A percentile compares a stretch with the other conserved stretches of the same genome.
These are phyloP conservation scores for Exserohilum turcica DNA, from an alignment of 2,329 filamentous ascomycete genomes.

Conservation along the genomic window DNA sequence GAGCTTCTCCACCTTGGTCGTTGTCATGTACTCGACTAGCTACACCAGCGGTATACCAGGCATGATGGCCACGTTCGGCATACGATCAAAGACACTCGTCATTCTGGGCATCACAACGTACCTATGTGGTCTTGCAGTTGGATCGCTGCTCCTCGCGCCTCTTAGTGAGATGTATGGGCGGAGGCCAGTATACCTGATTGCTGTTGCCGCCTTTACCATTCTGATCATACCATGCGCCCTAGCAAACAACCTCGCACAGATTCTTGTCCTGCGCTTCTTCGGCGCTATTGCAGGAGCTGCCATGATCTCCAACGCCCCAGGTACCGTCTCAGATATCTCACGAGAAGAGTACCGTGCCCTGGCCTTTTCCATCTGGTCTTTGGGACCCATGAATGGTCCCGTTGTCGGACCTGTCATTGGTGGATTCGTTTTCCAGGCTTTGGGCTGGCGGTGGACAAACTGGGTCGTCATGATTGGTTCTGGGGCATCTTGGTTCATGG, in stretches of 20 bases:
- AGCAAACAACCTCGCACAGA: constrained; percentile 67
- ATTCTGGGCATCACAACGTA: constrained; percentile 81
- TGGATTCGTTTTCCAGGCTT: constrained; percentile 75
- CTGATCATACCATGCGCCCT: constrained; percentile 74
- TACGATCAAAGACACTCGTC: constrained; percentile 63
- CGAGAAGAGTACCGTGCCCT: constrained; percentile 77
- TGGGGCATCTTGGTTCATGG: constrained; percentile 64
- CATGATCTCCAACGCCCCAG: constrained; percentile 82
- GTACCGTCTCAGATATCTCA: constrained; percentile 83
- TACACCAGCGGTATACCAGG: constrained; percentile 76
- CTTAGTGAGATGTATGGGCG: constrained; percentile 73
- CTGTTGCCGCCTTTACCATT: constrained; percentile 67
- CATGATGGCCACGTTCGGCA: constrained; percentile 69
- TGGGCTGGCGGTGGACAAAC: constrained; percentile 88
- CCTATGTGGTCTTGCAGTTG: constrained; percentile 72
- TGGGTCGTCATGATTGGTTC: constrained; percentile 70
- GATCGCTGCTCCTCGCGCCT: constrained; percentile 74
- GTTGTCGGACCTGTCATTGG: constrained; percentile 71
- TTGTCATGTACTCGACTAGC: constrained; percentile 69
- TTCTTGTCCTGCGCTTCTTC: constrained; percentile 76
- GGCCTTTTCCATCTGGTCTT: constrained; percentile 81
- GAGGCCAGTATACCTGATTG: constrained; percentile 68
- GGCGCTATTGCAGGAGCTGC: constrained; percentile 75
- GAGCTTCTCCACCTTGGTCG: constrained; percentile 60
- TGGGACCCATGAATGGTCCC: constrained; percentile 80